Percentiles rank a stretch among this genome's conserved stretches.
These are phyloP conservation scores for Phytophthora megakarya DNA, from an alignment of 352 stramenopile species.

Conservation along the genomic window DNA sequence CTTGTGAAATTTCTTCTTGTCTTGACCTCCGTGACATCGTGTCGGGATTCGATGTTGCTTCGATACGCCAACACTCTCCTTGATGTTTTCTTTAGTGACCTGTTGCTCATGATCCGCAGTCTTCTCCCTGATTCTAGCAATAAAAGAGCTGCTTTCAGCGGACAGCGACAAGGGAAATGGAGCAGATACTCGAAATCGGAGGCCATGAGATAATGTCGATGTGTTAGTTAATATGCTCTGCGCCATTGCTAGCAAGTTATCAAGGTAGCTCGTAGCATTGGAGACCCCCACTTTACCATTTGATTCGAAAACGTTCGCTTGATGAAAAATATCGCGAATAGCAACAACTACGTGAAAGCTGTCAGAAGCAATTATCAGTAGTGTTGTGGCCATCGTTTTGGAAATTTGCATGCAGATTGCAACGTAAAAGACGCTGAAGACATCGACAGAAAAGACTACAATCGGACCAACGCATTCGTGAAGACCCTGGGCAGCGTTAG, in stretches of 20 bases:
- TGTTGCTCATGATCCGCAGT: background rate
- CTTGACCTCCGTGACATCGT: background rate
- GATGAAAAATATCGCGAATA: slow-evolving; percentile 11
- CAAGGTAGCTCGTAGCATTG: slow-evolving; percentile 14
- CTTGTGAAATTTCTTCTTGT: background rate
- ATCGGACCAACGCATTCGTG: slow-evolving; percentile 29
- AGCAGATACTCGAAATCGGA: slow-evolving; percentile 12
- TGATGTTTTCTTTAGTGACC: background rate
- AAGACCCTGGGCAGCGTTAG: slow-evolving; percentile 13
- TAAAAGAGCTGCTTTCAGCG: slow-evolving; percentile 8
- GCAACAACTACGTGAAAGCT: slow-evolving; percentile 15
- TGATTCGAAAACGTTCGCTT: background rate
- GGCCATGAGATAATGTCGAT: background rate
- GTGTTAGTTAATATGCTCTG: background rate
- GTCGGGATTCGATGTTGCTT: background rate
- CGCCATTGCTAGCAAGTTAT: slow-evolving; percentile 2
- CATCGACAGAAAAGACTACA: slow-evolving; percentile 37
- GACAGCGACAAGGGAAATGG: slow-evolving; percentile 14
- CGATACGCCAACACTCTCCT: background rate
- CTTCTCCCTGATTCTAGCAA: background rate
- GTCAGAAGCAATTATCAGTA: slow-evolving; percentile 17
- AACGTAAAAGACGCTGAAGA: slow-evolving; percentile 38
- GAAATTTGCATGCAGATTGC: slow-evolving; percentile 35
- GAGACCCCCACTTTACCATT: background rate
- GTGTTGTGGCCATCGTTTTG: slow-evolving; percentile 5